Evolutionary conservation across 2,329 filamentous ascomycete genomes (phyloP), one percentile per base, ranked within the genome.

Genomic region (Aspergillus japonicus): DNA sequence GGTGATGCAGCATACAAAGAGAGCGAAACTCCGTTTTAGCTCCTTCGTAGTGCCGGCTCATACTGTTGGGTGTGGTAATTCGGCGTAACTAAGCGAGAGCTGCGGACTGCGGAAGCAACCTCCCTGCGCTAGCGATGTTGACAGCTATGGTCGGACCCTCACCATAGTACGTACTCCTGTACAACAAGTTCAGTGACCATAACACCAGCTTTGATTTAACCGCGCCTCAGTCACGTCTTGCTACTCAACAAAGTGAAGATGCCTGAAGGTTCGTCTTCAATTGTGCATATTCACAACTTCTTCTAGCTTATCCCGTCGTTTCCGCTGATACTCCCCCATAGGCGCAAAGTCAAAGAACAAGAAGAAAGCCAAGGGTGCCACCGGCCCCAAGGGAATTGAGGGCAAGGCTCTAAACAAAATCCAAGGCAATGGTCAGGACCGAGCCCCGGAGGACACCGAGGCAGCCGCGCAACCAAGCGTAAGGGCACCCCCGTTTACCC

Each of bases 341-440:
- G 77, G 75, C 67, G 69, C 77, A 55, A 85, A 80, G 69, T 82
- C 82, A 69, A 86, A 83, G 76, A 84, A 81, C 71, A 83, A 80
- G 73, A 85, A 82, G 71, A 84, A 83, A 77, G 86, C 83, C 74
- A 84, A 84, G 75, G 76, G 75, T 64, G 73, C 73, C 60, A 74
- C 72, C 58, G 84, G 81, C 68, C 67, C 69, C 21, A 77, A 78
- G 60, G 69, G 73, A 42, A 61, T 72, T 6, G 65, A 68, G 1
- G 71, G 68, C 33, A 19, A 50, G 39, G 56, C 59, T 53, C 64
- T 66, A 53, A 35, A 55, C 57, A 24, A 50, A 31, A 26, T 16
- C 39, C n/a, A 29, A 24, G 42, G 33, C 19, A 23, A 3, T 19
- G 16, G 7, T 10, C 10, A 21, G 6, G 26, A 55, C 12, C 33